A percentile compares a stretch with the other conserved stretches of the same genome.
These are phyloP conservation scores for Colletotrichum theobromicola DNA, from an alignment of 2,329 filamentous ascomycete species.

Conservation along the genomic window DNA sequence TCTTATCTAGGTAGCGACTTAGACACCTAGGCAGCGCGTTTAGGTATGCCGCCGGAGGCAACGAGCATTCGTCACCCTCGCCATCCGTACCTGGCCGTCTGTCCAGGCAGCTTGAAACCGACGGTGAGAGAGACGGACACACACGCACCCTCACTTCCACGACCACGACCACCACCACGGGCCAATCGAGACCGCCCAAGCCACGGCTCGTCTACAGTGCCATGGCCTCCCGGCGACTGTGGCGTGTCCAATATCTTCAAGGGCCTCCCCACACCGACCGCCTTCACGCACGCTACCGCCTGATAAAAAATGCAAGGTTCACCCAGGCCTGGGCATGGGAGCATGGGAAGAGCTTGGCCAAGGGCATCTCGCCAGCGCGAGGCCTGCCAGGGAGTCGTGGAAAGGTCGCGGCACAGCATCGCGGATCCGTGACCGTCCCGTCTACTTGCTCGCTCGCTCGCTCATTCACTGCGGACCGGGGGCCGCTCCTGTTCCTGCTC, in stretches of 20 bases:
- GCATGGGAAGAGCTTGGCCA: slow-evolving; percentile 17
- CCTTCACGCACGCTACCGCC: slow-evolving; percentile 15
- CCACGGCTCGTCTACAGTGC: neutral
- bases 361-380: neutral
- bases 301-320: slow-evolving; percentile 18
- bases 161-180: neutral
- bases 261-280: slow-evolving; percentile 15
- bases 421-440: neutral
- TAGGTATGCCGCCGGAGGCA: neutral
- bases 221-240: neutral
- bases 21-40: slow-evolving; percentile 2
- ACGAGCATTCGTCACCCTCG: slow-evolving; percentile 9
- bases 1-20: neutral
- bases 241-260: slow-evolving; percentile 10
- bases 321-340: slow-evolving; percentile 15
- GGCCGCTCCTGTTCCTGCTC: neutral
- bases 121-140: slow-evolving; percentile 1
- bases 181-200: slow-evolving; percentile 6
- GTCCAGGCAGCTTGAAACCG: slow-evolving; percentile 16
- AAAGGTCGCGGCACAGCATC: slow-evolving; percentile 13
- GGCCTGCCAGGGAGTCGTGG: neutral
- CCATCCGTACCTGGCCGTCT: neutral
- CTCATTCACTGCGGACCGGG: slow-evolving; percentile 12
- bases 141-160: neutral
- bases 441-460: neutral